Base-by-base conservation (phyloP, 331 rosid species). In the Cydonia oblonga region DNA sequence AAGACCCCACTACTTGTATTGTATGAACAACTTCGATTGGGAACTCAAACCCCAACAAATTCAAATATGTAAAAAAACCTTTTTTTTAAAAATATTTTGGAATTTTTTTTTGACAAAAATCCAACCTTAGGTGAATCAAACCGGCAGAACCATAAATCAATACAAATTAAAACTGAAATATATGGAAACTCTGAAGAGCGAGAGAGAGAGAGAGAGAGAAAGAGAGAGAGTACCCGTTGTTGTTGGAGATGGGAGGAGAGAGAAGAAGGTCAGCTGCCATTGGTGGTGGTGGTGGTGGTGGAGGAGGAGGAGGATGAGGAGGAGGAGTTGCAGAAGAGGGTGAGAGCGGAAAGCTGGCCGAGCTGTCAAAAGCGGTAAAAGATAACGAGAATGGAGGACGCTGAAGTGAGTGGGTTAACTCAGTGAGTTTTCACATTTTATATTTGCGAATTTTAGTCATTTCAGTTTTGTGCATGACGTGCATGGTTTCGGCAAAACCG, bases 211-310 rank as follows among this genome's bases (percentile, higher is more conserved):
- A 42, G 49, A 4, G 16, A 69, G 7, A 33, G 68, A 68, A 38
- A 56, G 68, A 68, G 40, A 42, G 49, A 4, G 6, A 35, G 61
- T 30, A 91, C 97, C 90, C 81, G 81, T 40, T 66, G 62, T 19
- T 72, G 56, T 42, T 46, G 78, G 66, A 35, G 66, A 83, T 76
- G 29, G 78, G 77, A n/a, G 90, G 72, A 16, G 82, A 82, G 16
- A 71, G 80, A 76, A 80, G 69, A 32, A 77, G 81, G 71, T 85
- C 82, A 82, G 86, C 69, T 75, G 89, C 79, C 96, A 87, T 82
- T 70, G 32, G 66, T 19, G 77, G 46, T 67, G 54, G 40, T 25
- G 61, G 18, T 18, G 62, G 64, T 44, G 60, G 60, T 26, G 65
- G 66, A 20, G 76, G 52, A 70, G 38, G 44, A 35, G 44, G 60